Base-by-base conservation (phyloP, 495 filamentous ascomycete genomes). In the Lasiosphaeriaceae sp. region DNA sequence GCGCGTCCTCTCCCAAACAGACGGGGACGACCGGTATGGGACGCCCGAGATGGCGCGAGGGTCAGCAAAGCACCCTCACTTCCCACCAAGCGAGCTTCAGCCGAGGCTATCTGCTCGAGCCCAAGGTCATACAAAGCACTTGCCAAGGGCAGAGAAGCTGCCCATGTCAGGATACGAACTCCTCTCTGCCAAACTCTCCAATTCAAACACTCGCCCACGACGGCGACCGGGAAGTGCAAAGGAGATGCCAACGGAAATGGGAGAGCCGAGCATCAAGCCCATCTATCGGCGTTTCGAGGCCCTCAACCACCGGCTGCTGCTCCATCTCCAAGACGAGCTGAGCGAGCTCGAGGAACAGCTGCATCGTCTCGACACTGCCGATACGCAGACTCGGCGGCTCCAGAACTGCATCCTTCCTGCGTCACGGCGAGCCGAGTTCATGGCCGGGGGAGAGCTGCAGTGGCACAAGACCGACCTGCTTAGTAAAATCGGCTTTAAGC, bases 321-420 rank as follows among this genome's bases (percentile, higher is more conserved):
- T 97, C 2, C 84, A 94, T 64, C 81, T 97, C 1, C 92, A 96
- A 72, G 90, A 94, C 65, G 90, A 96, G 66, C 83, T 96, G 39
- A 77, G 83, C 2, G 87, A 93, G 50, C 76, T 94, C 50, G 90
- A 92, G 63, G 85, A 89, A 61, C 83, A 90, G 39, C 76, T 94
- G 0, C 79, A 83, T n/a, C 73, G 77, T 1, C 71, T 93, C 0
- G 91, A 96, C 60, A 82, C 83, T 31, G 79, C 82, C 21, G 87
- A 92, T 57, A 87, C 87, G 20, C 82, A 88, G 64, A 76, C 80
- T 22, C 75, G 85, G n/a, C 67, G 78, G 6, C 72, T 81, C 0
- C 75, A 80, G 29, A 79, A 85, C 53, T 71, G 76, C 8, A 66
- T 81, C 34, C 64, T 73, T 16, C 85, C 85, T 8, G 83, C 85